Evolutionary conservation across 1,284 basidiomycete species (phyloP).

Genomic region (Moesziomyces parantarcticus): DNA sequence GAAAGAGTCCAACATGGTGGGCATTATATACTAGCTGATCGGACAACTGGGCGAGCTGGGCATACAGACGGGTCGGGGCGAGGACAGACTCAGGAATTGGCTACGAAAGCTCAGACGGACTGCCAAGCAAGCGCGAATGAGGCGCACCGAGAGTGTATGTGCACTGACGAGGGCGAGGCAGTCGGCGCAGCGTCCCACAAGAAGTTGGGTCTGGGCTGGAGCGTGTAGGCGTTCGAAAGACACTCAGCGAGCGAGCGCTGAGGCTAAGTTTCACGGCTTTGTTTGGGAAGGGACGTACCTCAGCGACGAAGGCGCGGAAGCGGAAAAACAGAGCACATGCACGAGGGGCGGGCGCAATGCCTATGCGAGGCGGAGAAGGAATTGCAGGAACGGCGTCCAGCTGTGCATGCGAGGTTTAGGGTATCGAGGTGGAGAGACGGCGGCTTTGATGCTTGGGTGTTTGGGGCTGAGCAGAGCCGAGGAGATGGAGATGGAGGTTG

Average conservation of each 20-base stretch:
- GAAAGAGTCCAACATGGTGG: slow-evolving; percentile 20
- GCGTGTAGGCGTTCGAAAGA: background rate
- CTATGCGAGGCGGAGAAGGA: slow-evolving; percentile 21
- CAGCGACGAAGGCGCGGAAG: background rate
- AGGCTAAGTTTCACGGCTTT: background rate
- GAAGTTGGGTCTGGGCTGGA: no score
- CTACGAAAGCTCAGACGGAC: background rate
- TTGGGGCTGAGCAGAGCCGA: background rate
- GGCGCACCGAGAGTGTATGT: no score
- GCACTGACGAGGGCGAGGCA: no score
- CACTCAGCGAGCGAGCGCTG: background rate
- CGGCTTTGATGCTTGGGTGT: background rate
- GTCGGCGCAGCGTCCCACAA: no score
- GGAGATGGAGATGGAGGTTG: slow-evolving; percentile 1
- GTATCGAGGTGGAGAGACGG: background rate
- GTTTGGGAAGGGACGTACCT: background rate
- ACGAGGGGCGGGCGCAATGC: slow-evolving; percentile 14
- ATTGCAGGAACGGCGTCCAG: slow-evolving; percentile 22
- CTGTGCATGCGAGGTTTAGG: slow-evolving; percentile 4
- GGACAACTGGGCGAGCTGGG: background rate
- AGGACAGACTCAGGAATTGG: background rate
- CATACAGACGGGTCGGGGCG: background rate
- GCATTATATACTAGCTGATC: slow-evolving; percentile 12
- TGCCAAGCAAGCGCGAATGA: background rate
- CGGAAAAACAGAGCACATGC: background rate